Base-by-base conservation (phyloP, 148 eudicot genomes). In the Amaranthus hypochondriacus region DNA sequence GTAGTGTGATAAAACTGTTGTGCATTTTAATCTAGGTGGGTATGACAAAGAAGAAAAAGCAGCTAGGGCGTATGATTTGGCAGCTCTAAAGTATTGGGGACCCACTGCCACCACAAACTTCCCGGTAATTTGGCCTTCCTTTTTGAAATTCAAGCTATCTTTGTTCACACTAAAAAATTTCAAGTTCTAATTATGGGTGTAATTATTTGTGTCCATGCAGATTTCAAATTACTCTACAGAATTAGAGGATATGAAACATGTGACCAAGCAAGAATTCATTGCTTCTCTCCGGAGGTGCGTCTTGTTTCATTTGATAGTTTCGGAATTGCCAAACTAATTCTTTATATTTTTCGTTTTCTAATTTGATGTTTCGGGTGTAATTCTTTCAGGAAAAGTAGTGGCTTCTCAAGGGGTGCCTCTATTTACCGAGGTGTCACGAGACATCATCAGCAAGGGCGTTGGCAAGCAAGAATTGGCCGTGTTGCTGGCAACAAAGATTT, bases 381-480 rank as follows among this genome's bases (percentile, higher is more conserved):
- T 61, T 5, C 59, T 67, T 84, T 8, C 86, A 95, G 99, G 89
- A 95, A 92, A 84, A 95, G 99, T 75, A 95, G 97, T 53, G 99
- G 99, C 47, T 95, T 95, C 80, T 95, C 99, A 13, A 84, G 99
- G 80, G 99, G 99, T 46, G 99, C 99, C 21, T 95, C 99, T 9
- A 95, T 95, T 57, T 95, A 95, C 68, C 73, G 99, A 78, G 99
- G 97, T 55, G 98, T 94, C 58, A 94, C 98, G 73, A 89, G 98
- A 84, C 98, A 95, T 82, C 98, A 95, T 74, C 98, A 95, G 73
- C 98, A 95, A 85, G 98, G 98, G 18, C 86, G 98, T 11, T 95
- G 98, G 98, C 98, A 95, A 79, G 98, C 98, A 62, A 90, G 98
- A 69, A 95, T 95, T 43, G 98, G 98, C 60, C 98, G 98, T 68